phyloP scores from a whole-genome alignment of 441 rosid species.

The Populus tomentosa region DNA sequence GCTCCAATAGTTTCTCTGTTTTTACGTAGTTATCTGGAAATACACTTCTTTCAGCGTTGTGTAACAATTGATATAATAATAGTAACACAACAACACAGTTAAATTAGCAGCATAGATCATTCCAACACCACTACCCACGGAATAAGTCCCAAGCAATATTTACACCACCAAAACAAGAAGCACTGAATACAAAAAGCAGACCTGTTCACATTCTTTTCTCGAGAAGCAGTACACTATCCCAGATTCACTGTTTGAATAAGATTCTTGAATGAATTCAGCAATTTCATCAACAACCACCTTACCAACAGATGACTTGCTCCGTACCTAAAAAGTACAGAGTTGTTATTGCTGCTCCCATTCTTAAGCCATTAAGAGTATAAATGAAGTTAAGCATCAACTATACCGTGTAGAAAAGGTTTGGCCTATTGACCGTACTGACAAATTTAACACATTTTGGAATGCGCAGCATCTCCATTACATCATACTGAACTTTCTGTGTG shows the following conservation, averaged over 20 bases:
- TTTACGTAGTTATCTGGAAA: neutral
- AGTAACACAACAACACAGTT: neutral
- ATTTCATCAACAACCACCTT: conserved; percentile 82
- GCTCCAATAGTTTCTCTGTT: neutral
- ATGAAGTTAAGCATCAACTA: conserved; percentile 12
- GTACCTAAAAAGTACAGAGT: conserved; percentile 46
- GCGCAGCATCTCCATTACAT: conserved; percentile 86
- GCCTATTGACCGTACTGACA: conserved; percentile 96
- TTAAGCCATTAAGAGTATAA: conserved; percentile 13
- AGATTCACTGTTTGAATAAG: conserved; percentile 86
- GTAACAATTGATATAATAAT: neutral
- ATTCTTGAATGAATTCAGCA: conserved; percentile 71
- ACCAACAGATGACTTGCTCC: conserved; percentile 81
- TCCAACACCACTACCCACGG: conserved; percentile 1
- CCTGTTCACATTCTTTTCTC: conserved; percentile 98
- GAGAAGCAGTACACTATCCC: conserved; percentile 98
- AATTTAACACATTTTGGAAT: conserved; percentile 85
- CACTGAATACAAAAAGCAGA: conserved; percentile 20
- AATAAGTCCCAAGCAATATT: neutral
- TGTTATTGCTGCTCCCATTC: neutral
- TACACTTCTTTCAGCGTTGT: neutral
- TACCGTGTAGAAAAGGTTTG: conserved; percentile 95
- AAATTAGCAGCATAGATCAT: neutral
- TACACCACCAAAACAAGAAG: neutral
- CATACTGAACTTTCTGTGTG: conserved; percentile 84